These are phyloP conservation scores for Yamadazyma tumulicola DNA, from an alignment of 805 yeast genomes.

Conservation along the genomic window DNA sequence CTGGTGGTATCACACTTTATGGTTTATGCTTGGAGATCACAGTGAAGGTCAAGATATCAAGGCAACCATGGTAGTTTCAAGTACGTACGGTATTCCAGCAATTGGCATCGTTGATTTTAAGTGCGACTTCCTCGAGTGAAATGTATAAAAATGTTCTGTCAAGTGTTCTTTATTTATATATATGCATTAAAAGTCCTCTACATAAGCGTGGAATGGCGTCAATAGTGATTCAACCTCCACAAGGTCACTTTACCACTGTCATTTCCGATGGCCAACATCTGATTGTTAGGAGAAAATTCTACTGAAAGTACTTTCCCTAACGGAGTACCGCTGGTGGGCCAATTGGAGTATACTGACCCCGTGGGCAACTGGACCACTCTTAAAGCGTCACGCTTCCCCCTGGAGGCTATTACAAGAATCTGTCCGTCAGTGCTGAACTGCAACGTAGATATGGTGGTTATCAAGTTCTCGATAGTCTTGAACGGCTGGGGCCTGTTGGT, in stretches of 20 bases:
- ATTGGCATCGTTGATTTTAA: constrained; percentile 6
- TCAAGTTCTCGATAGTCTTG: constrained; percentile 70
- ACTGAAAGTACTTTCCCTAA: constrained; percentile 87
- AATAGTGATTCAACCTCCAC: constrained; percentile 86
- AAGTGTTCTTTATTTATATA: too few relatives aligned
- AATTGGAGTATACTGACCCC: constrained; percentile 81
- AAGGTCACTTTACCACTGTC: constrained; percentile 87
- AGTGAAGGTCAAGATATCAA: too few relatives aligned
- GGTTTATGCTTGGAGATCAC: too few relatives aligned
- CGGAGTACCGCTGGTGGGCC: constrained; percentile 98
- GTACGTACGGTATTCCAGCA: constrained; percentile 12
- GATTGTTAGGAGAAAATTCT: constrained; percentile 75
- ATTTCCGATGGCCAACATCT: constrained; percentile 85
- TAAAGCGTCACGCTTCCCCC: constrained; percentile 82
- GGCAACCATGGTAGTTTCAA: too few relatives aligned
- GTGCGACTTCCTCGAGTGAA: neutral
- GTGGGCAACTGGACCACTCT: constrained; percentile 84
- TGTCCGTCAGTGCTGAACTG: constrained; percentile 87
- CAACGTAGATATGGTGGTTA: constrained; percentile 73
- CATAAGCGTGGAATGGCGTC: constrained; percentile 4
- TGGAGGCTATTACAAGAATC: constrained; percentile 76
- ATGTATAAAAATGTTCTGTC: neutral
- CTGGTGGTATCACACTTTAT: too few relatives aligned
- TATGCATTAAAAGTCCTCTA: neutral
- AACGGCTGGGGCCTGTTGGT: constrained; percentile 46